Percentiles rank a stretch among this genome's conserved stretches.
These are phyloP conservation scores for Globisporangium spiculum DNA, from an alignment of 352 stramenopile species.

Conservation along the genomic window DNA sequence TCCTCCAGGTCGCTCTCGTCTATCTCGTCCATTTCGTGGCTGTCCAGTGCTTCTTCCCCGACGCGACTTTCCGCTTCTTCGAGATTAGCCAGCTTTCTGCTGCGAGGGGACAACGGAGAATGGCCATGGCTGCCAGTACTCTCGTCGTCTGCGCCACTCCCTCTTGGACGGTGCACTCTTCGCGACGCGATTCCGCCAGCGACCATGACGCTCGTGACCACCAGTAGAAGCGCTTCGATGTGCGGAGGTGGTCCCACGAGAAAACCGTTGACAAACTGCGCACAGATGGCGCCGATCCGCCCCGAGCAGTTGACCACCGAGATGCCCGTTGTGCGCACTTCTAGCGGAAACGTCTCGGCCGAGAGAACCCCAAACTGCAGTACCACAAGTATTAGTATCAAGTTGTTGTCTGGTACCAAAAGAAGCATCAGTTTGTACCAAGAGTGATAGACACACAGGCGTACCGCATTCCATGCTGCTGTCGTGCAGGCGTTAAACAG, in stretches of 20 bases:
- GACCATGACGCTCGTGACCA: constrained; percentile 75
- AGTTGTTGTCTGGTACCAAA: not conserved
- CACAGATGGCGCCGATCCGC: constrained; percentile 85
- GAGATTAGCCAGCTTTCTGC: constrained; percentile 9
- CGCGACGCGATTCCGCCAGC: constrained; percentile 51
- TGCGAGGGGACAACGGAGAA: not conserved
- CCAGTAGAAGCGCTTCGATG: constrained; percentile 69
- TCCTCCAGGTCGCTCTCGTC: constrained; percentile 11
- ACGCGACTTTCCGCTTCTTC: not conserved
- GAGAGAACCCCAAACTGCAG: constrained; percentile 86
- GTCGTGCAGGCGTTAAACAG: constrained; percentile 91
- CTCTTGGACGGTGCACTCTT: constrained; percentile 22
- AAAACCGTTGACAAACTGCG: constrained; percentile 90
- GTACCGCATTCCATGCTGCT: constrained; percentile 88
- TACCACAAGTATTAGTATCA: not conserved
- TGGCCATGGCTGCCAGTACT: not conserved
- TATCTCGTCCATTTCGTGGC: not conserved
- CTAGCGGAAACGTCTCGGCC: constrained; percentile 85
- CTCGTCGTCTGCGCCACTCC: constrained; percentile 16
- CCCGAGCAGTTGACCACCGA: constrained; percentile 87
- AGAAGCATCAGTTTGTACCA: not conserved
- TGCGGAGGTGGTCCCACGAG: constrained; percentile 77
- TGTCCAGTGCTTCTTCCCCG: constrained; percentile 10
- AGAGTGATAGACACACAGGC: constrained; percentile 3
- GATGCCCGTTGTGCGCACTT: constrained; percentile 88